phyloP scores from a whole-genome alignment of 1,139 yeast genomes.

The Eremothecium sinecaudum region DNA sequence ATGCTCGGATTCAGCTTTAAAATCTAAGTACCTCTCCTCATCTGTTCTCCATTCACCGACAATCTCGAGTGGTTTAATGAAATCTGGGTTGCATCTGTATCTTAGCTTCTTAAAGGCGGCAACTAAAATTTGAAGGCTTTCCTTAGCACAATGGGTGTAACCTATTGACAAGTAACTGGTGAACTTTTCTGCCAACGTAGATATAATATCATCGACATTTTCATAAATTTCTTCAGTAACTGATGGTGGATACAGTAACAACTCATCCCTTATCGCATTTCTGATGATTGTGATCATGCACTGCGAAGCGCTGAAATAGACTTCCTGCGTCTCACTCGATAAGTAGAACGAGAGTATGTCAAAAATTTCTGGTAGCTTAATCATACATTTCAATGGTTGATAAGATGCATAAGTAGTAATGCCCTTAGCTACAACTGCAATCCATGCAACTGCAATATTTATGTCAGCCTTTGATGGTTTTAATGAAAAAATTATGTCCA shows the following conservation, averaged over 20 bases:
- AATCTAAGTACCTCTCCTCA: slow-evolving; percentile 61
- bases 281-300: slow-evolving; percentile 70
- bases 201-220: slow-evolving; percentile 45
- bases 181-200: slow-evolving; percentile 45
- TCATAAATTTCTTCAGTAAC: slow-evolving; percentile 40
- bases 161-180: slow-evolving; percentile 58
- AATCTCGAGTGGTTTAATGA: slow-evolving; percentile 53
- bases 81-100: slow-evolving; percentile 62
- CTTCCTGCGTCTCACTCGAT: slow-evolving; percentile 55
- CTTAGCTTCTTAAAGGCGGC: slow-evolving; percentile 57
- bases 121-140: slow-evolving; percentile 61
- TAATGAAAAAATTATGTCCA: slow-evolving; percentile 66
- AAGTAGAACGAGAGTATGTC: slow-evolving; percentile 52
- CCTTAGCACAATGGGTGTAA: slow-evolving; percentile 69
- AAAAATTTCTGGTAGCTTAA: slow-evolving; percentile 48
- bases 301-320: slow-evolving; percentile 72
- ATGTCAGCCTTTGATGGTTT: slow-evolving; percentile 76
- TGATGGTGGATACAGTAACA: slow-evolving; percentile 44
- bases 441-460: slow-evolving; percentile 88
- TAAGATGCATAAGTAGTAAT: slow-evolving; percentile 56
- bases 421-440: slow-evolving; percentile 87
- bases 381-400: slow-evolving; percentile 49
- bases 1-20: slow-evolving; percentile 68
- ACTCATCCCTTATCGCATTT: slow-evolving; percentile 55
- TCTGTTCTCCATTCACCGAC: slow-evolving; percentile 83